phyloP scores from a whole-genome alignment of 164 flowering plant species.

The Annona squamosa region DNA sequence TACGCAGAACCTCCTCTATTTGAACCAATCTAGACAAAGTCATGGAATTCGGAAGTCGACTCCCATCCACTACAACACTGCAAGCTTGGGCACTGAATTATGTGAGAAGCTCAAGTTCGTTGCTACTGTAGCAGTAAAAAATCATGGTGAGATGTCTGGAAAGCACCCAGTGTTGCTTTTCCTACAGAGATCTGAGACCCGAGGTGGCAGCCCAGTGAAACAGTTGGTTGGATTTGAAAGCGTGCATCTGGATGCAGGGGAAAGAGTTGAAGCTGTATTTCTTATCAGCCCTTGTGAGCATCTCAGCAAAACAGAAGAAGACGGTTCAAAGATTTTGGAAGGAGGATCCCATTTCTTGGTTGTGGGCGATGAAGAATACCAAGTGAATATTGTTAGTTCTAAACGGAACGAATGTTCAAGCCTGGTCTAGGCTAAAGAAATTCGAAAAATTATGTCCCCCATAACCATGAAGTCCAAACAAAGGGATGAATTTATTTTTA shows the following conservation, averaged over 20 bases:
- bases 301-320: slow-evolving; percentile 48
- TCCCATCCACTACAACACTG: slow-evolving; percentile 21
- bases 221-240: slow-evolving; percentile 67
- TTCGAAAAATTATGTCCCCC: background rate
- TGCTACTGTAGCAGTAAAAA: slow-evolving; percentile 43
- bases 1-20: slow-evolving; percentile 28
- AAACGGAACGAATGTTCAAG: slow-evolving; percentile 5
- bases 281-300: slow-evolving; percentile 67
- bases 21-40: slow-evolving; percentile 26
- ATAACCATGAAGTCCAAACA: no score
- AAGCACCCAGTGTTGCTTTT: slow-evolving; percentile 72
- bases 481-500: no score
- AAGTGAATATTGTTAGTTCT: slow-evolving; percentile 22
- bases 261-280: slow-evolving; percentile 41
- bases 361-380: slow-evolving; percentile 53
- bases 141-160: slow-evolving; percentile 63
- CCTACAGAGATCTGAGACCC: slow-evolving; percentile 15
- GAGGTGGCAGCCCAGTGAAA: slow-evolving; percentile 39
- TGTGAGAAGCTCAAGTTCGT: slow-evolving; percentile 43
- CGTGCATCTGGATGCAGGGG: slow-evolving; percentile 42
- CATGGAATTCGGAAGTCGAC: slow-evolving; percentile 8
- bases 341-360: slow-evolving; percentile 49
- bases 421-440: background rate
- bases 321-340: slow-evolving; percentile 61
- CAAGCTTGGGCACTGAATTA: slow-evolving; percentile 32